These are phyloP conservation scores for Bipolaris zeicola DNA, from an alignment of 2,329 filamentous ascomycete genomes.

Conservation along the genomic window DNA sequence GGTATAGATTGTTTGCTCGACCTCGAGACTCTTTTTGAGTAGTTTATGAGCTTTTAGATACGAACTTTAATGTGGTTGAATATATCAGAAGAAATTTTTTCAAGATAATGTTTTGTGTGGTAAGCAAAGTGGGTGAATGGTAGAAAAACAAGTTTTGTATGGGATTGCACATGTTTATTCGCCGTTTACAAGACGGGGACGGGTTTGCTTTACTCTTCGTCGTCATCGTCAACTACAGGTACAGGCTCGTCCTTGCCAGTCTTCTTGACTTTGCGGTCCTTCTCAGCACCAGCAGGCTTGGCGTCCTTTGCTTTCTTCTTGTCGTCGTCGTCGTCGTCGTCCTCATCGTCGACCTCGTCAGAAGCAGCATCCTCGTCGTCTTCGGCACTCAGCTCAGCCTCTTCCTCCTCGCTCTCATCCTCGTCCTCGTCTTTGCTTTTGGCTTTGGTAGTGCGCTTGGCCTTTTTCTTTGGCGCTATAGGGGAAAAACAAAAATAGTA, in stretches of 20 bases:
- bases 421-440: conserved; percentile 39
- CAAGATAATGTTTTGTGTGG: neutral
- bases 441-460: conserved; percentile 39
- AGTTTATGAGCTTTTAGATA: neutral
- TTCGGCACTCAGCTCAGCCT: conserved; percentile 25
- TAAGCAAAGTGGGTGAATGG: too few relatives aligned
- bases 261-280: conserved; percentile 42
- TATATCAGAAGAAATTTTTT: neutral
- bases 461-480: conserved; percentile 45
- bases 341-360: conserved; percentile 41
- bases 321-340: conserved; percentile 42
- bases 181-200: neutral
- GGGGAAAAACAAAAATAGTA: neutral
- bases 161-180: neutral
- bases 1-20: conserved; percentile 14
- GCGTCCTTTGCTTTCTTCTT: conserved; percentile 47
- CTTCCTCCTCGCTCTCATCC: conserved; percentile 38
- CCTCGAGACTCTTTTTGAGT: neutral
- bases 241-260: conserved; percentile 37
- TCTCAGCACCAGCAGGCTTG: conserved; percentile 43
- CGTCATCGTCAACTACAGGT: conserved; percentile 41
- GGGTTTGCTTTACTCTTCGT: conserved; percentile 26
- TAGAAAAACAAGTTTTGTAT: neutral
- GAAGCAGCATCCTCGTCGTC: conserved; percentile 11
- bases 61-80: neutral